Evolutionary conservation across 441 rosid genomes (phyloP).

Genomic region (Bruguiera hainesii): DNA sequence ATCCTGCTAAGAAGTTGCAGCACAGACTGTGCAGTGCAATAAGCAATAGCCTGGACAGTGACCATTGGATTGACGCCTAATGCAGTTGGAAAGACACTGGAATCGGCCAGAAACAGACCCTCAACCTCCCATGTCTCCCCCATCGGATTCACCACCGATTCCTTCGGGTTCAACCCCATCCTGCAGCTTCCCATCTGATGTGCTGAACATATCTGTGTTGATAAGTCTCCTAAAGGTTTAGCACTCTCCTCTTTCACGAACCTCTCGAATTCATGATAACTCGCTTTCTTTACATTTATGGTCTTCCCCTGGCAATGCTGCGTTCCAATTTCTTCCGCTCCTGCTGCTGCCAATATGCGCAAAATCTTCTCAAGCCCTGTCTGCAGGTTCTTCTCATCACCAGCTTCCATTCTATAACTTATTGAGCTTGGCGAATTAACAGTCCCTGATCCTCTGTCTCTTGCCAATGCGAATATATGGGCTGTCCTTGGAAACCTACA

Average conservation of each 20-base stretch:
- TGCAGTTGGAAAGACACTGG: slow-evolving; percentile 86
- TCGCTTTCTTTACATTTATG: slow-evolving; percentile 44
- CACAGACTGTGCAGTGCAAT: slow-evolving; percentile 63
- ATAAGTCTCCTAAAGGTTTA: slow-evolving; percentile 38
- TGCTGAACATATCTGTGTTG: slow-evolving; percentile 60
- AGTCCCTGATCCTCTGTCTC: slow-evolving; percentile 66
- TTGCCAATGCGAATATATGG: slow-evolving; percentile 56
- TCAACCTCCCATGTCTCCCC: slow-evolving; percentile 86
- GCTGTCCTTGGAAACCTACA: slow-evolving; percentile 64
- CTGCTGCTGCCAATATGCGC: slow-evolving; percentile 65
- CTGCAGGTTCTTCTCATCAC: slow-evolving; percentile 56
- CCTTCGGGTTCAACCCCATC: slow-evolving; percentile 58
- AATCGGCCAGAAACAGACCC: slow-evolving; percentile 66
- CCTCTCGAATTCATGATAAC: slow-evolving; percentile 40
- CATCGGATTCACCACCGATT: slow-evolving; percentile 59
- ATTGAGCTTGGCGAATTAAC: slow-evolving; percentile 39
- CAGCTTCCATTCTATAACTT: slow-evolving; percentile 38
- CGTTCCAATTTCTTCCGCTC: slow-evolving; percentile 84
- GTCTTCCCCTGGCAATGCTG: slow-evolving; percentile 50
- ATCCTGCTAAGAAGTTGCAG: slow-evolving; percentile 44
- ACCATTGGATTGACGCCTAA: slow-evolving; percentile 91
- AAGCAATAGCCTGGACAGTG: slow-evolving; percentile 76
- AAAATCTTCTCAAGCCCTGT: slow-evolving; percentile 57
- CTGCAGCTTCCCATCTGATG: slow-evolving; percentile 94
- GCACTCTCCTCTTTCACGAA: slow-evolving; percentile 67